Base-by-base conservation (phyloP, 1,284 basidiomycete genomes). In the Ustilago sp. region DNA sequence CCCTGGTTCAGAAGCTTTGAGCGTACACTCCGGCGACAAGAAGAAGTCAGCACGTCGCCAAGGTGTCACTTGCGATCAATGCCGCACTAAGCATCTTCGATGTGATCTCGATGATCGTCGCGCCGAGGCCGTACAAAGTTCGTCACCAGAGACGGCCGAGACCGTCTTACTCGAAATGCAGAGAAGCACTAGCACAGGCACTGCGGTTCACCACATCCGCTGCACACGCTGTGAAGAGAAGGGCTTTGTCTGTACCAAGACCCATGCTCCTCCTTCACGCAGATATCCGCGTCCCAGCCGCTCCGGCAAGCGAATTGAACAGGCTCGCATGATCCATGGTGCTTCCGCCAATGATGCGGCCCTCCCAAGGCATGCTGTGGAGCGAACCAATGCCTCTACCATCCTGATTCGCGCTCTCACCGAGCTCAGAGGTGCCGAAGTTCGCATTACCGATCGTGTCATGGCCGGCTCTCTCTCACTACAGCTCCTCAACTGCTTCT, bases 291-390 rank as follows among this genome's bases (percentile, higher is more conserved):
- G 83, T 28, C 83, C 83, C 5, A 79, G 80, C 50, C 76, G 83
- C 7, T 82, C 82, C 1, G 83, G 83, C 6, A 84, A 82, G 62
- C 74, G 83, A 12, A 85, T 85, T 58, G 83, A 85, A 64, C 78
- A 84, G 48, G 83, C 83, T 1, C 75, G 81, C n/a, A 61, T 74
- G 62, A 65, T 85, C 17, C 83, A 85, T 53, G 83, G 83, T 47
- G 71, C 73, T 15, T 63, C 76, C 4, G 52, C 55, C 2, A 38
- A n/a, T 8, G 56, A 67, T 28, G 28, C 51, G 5, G 31, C 63
- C 39, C 43, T 48, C 32, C 39, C 48, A 8, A 64, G n/a, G 23
- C 36, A 61, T 1, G 31, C 58, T 13, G 58, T 59, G 1, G 61
- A 67, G 8, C 73, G 73, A 54, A 76, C 68, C 64, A 76, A 76